A percentile compares a stretch with the other conserved stretches of the same genome.
Conservation (phyloP, 306 rosid genomes). For the Pachyrhizus erosus region DNA sequence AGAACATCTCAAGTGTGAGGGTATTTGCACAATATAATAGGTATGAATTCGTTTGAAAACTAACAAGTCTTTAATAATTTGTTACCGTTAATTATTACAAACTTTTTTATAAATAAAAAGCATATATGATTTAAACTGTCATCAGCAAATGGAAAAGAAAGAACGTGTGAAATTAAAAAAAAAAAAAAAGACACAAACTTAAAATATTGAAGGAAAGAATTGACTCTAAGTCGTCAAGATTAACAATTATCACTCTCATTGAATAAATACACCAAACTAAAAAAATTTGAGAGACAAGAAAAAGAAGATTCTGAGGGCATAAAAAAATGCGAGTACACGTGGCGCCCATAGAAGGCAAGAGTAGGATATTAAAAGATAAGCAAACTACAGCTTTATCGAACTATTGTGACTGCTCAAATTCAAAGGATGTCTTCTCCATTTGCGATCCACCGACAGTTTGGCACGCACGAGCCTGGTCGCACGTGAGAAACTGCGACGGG, state of each 20-base stretch:
- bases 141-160: neutral
- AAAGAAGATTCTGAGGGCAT: neutral
- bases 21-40: neutral
- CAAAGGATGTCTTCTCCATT: neutral
- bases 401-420: neutral
- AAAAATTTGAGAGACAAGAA: neutral
- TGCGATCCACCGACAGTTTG: constrained; percentile 60
- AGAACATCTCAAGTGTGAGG: neutral
- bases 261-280: neutral
- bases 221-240: neutral
- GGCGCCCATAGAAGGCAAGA: constrained; percentile 21
- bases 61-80: neutral
- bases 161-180: neutral
- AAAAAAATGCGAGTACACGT: neutral
- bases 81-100: neutral
- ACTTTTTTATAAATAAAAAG: neutral
- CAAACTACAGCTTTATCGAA: neutral
- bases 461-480: constrained; percentile 45
- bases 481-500: constrained; percentile 47
- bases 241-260: neutral
- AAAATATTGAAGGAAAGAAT: neutral
- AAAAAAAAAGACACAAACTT: neutral
- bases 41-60: neutral
- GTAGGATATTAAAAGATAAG: constrained; percentile 5
- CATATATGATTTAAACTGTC: neutral